Evolutionary conservation across 75 land plant genomes (phyloP), one percentile per base, ranked within the genome.

Genomic region (Picea sitchensis): DNA sequence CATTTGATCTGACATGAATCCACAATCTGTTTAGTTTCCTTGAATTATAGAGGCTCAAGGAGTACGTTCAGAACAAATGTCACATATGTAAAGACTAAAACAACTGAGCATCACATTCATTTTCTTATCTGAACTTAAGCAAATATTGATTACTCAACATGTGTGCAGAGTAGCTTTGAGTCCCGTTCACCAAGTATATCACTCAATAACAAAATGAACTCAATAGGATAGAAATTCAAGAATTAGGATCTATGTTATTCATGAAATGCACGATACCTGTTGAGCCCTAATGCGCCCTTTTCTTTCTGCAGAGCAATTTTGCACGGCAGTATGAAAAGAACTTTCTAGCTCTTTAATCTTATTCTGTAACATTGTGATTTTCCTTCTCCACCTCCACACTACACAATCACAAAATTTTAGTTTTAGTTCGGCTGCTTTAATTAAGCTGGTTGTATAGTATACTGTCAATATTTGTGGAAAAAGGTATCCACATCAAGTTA

Each of bases 211-310:
- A 41, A 69, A 36, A 41, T 2, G 2, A 4, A 9, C 21, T 69
- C 47, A 69, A 41, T 41, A 44, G 20, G 21, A 69, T 38, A 41
- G 6, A 69, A 47, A 69, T 69, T 41, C 47, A 69, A 41, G 47
- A n/a, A 14, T 41, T 18, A 41, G 12, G 11, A 41, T 78, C 15
- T 73, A 13, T 32, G 38, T 21, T 47, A 69, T 69, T 67, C 12
- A 57, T 31, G 67, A 34, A 21, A 69, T 57, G 14, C 80, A 75
- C 14, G 11, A 68, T 68, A 96, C 99, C 90, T 96, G 95, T 73
- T 96, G 98, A 75, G 98, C 92, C 32, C 98, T 71, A 71, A 95
- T 91, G 11, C 99, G 91, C 14, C 99, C 99, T 76, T 82, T 91
- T 63, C 99, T 86, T 81, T 96, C 99, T 21, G 93, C 91, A 58